Evolutionary conservation across 2,329 filamentous ascomycete species (phyloP), one percentile per base, ranked within the genome.

Genomic region (Cyphellophora europaea): DNA sequence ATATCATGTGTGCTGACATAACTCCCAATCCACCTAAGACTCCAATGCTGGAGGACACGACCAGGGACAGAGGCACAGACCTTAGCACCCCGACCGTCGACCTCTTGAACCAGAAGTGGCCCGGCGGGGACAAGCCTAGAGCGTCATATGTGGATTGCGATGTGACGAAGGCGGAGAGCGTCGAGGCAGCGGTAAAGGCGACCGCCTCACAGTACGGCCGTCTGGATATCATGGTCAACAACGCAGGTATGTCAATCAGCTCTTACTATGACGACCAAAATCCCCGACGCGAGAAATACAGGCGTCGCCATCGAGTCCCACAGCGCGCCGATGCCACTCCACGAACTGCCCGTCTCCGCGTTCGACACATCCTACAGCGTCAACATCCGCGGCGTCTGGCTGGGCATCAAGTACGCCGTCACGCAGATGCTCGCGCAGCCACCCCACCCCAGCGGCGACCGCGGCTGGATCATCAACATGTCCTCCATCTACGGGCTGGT

Each of bases 151-250:
- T 48, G 18, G 19, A 38, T n/a, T 42, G 39, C 29, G 40, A 48
- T 28, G 44, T 47, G 14, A 43, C 43, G 8, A 25, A 41, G n/a
- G 35, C 41, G 23, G 33, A 32, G 5, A 40, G 35, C 27, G 47
- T 49, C 40, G 1, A 86, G 51, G 79, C 84, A 32, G 86, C 87
- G 15, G 71, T 96, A 33, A 86, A 87, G 21, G 82, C 93, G 57
- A 83, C 87, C 12, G 77, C 93, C 11, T 72, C 82, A 46, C 71
- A 77, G 1, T 96, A 94, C 62, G 86, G 86, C 5, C 72, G 80
- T 19, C 30, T 48, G 30, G 44, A 46, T 35, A 38, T 48, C 14
- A 36, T 48, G 33, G 44, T 53, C 17, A 53, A 53, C 40, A 53
- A 52, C 19, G 50, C 52, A n/a, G 52, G 52, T 18, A 23, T 14